Evolutionary conservation across 768 basidiomycete species (phyloP).

Genomic region (Naganishia randhawae): DNA sequence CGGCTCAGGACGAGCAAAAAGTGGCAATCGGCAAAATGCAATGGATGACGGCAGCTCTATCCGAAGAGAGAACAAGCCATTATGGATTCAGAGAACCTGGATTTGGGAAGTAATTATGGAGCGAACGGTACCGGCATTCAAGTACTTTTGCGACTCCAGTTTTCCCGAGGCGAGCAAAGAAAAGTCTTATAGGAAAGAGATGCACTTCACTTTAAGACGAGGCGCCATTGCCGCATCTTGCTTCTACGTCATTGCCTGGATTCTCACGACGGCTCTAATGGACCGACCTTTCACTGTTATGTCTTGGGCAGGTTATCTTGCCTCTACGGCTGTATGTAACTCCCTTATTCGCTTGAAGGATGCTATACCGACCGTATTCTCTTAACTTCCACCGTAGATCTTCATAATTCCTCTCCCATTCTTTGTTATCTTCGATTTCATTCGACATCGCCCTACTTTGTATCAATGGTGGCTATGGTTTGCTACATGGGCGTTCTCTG

Average conservation of each 20-base stretch:
- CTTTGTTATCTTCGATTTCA: conserved; percentile 42
- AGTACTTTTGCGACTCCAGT: conserved; percentile 44
- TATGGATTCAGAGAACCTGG: conserved; percentile 36
- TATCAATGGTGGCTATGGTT: conserved; percentile 44
- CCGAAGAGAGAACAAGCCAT: conserved; percentile 32
- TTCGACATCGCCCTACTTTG: conserved; percentile 33
- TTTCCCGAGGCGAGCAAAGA: conserved; percentile 47
- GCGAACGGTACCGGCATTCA: conserved; percentile 39
- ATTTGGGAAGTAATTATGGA: conserved; percentile 39
- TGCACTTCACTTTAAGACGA: conserved; percentile 32
- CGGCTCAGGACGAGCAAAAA: conserved; percentile 14
- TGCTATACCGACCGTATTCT: background rate
- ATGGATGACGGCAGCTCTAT: conserved; percentile 28
- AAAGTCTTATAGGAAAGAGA: conserved; percentile 46
- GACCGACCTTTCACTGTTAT: conserved; percentile 32
- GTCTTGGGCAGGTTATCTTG: conserved; percentile 37
- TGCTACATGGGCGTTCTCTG: conserved; percentile 39
- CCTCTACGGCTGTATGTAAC: conserved; percentile 39
- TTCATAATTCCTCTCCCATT: conserved; percentile 42
- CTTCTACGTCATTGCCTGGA: conserved; percentile 44
- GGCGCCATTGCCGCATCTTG: conserved; percentile 25
- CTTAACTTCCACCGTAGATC: conserved; percentile 30
- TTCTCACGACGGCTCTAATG: conserved; percentile 37
- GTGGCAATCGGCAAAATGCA: conserved; percentile 1
- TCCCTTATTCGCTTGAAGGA: background rate